Base-by-base conservation (phyloP, 2,329 filamentous ascomycete species). In the Fusarium redolens region DNA sequence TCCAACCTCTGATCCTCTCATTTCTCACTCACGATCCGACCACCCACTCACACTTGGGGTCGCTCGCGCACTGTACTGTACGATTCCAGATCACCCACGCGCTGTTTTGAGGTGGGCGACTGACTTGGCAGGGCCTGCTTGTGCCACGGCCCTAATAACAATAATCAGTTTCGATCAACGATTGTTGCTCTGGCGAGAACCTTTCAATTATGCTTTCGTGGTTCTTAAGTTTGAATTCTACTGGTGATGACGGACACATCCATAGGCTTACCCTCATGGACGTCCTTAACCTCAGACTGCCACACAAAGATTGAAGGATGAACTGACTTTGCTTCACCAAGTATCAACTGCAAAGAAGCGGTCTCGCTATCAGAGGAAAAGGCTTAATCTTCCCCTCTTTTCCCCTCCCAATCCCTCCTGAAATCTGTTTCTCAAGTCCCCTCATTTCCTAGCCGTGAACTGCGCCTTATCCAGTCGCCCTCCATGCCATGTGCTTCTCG, bases 91-190 rank as follows among this genome's bases (percentile, higher is more conserved):
- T 77, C 72, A 67, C 61, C 65, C 73, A 75, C 75, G 65, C 72
- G 65, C 74, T 61, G 65, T 64, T 52, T 37, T 40, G 58, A 69
- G 66, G 58, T 64, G 66, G 66, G 59, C 44, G 60, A 67, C 59
- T 74, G 74, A 76, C 70, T 71, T 77, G 71, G 74, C 68, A 72
- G 58, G 59, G 70, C 65, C 62, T 77, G 66, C 71, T 70, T 77
- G 72, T 76, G 62, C 68, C 47, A 75, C 66, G 48, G 60, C 40
- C 68, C 63, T 73, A 54, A 51, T 58, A 48, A 64, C 70, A 57
- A 44, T 57, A 47, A 64, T 38, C 54, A 48, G 41, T 37, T 31
- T 56, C 22, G 31, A 33, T 50, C 58, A 59, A 68, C 35, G 30
- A 35, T n/a, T 40, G 37, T 48, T 47, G 20, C 55, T 40, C 37